These are phyloP conservation scores for Boletus hoseneyae DNA, from an alignment of 1,284 basidiomycete species.

Conservation along the genomic window DNA sequence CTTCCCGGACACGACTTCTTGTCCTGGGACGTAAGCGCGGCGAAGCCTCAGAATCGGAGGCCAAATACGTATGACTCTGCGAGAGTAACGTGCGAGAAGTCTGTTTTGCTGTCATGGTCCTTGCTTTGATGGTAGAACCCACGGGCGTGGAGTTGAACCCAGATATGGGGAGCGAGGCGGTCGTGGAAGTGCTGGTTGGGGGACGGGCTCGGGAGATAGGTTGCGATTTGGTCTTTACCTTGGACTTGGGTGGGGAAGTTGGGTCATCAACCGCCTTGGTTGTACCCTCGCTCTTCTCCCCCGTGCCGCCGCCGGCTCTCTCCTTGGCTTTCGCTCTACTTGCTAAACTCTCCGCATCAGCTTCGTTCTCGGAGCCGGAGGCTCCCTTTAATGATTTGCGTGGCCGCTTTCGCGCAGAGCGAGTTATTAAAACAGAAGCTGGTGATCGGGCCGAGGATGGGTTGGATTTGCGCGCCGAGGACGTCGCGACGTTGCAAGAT, in stretches of 20 bases:
- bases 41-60: constrained; percentile 28
- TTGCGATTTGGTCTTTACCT: constrained; percentile 15
- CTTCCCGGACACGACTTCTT: constrained; percentile 24
- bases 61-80: constrained; percentile 16
- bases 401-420: constrained; percentile 23
- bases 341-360: constrained; percentile 8
- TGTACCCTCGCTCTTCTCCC: constrained; percentile 1
- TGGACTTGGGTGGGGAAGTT: constrained; percentile 10
- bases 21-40: constrained; percentile 22
- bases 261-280: constrained; percentile 13
- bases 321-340: constrained; percentile 14
- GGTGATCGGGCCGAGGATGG: constrained; percentile 28
- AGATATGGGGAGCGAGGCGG: not conserved
- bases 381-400: constrained; percentile 23
- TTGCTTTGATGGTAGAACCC: constrained; percentile 5
- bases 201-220: constrained; percentile 11
- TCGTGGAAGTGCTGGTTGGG: constrained; percentile 9
- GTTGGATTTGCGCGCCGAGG: constrained; percentile 24
- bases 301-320: not conserved
- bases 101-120: constrained; percentile 6
- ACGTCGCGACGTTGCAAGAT: constrained; percentile 2
- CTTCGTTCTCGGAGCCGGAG: constrained; percentile 26
- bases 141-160: not conserved
- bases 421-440: constrained; percentile 10
- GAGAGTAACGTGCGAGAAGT: constrained; percentile 23